These are phyloP conservation scores for Russula sp. DNA, from an alignment of 768 basidiomycete genomes.

Conservation along the genomic window DNA sequence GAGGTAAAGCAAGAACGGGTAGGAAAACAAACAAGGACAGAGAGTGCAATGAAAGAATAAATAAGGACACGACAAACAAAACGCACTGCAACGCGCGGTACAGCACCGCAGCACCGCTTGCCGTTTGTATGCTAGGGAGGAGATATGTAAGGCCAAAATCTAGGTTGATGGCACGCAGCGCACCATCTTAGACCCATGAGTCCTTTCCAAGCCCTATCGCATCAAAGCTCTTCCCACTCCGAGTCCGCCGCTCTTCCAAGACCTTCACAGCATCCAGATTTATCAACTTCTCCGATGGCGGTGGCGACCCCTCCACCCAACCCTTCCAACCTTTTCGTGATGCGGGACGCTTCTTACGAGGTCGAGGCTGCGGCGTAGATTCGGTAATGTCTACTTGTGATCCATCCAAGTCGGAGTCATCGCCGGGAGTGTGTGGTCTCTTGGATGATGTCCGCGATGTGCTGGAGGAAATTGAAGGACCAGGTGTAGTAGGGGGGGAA, in stretches of 20 bases:
- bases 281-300: slow-evolving; percentile 74
- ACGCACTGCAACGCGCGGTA: slow-evolving; percentile 25
- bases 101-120: not conserved
- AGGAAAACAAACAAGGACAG: slow-evolving; percentile 6
- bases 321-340: slow-evolving; percentile 85
- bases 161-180: slow-evolving; percentile 26
- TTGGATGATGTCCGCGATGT: slow-evolving; percentile 78
- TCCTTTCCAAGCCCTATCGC: slow-evolving; percentile 74
- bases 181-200: slow-evolving; percentile 61
- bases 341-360: slow-evolving; percentile 50
- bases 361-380: slow-evolving; percentile 27
- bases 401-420: slow-evolving; percentile 34
- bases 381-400: slow-evolving; percentile 26
- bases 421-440: slow-evolving; percentile 68
- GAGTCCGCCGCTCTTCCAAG: slow-evolving; percentile 67
- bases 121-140: not conserved
- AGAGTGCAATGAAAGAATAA: slow-evolving; percentile 15
- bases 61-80: slow-evolving; percentile 22
- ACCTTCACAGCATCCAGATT: slow-evolving; percentile 70
- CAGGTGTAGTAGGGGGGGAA: slow-evolving; percentile 69
- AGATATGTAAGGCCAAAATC: not conserved
- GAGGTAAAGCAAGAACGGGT: slow-evolving; percentile 18
- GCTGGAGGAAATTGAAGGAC: slow-evolving; percentile 64
- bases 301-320: slow-evolving; percentile 83
- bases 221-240: slow-evolving; percentile 82